Base-by-base conservation (phyloP, 306 rosid genomes). In the Quercus variabilis region DNA sequence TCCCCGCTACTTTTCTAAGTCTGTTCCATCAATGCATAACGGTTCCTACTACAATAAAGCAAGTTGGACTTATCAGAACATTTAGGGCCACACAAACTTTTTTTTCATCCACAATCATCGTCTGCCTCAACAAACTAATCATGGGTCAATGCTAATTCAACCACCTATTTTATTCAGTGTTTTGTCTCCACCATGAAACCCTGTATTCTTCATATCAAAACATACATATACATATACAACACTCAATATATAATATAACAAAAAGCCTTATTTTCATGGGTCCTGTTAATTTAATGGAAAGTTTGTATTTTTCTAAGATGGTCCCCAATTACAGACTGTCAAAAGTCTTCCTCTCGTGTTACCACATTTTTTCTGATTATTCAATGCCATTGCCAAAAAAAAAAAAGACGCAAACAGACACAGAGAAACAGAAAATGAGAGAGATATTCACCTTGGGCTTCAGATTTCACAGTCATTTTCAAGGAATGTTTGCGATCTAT, bases 241-340 rank as follows among this genome's bases (percentile, higher is more conserved):
- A 86, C 79, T 75, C 83, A 76, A 78, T 74, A 74, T 41, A 41
- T 8, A 2, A 74, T 85, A 76, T 60, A 84, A 74, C 59, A 28
- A 38, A 38, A 43, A 41, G 12, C 70, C 71, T 52, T 49, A 49
- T 10, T 49, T 49, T 49, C 13, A 10, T 84, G 87, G 84, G 79
- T 82, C 76, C 77, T 82, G 89, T 91, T 91, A 81, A 74, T 86
- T 75, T 86, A 86, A 69, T 75, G 77, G 79, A 86, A 81, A 78
- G 17, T 71, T 90, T 92, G 93, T 92, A 88, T 72, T 85, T 90
- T 88, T 87, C 83, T 81, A 56, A 64, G 79, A 82, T 87, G 94
- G 97, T 86, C 95, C 91, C 84, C 80, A 78, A 76, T 82, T 76
- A 90, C 98, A 93, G 92, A 80, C 90, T 91, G 93, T 92, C 94